Evolutionary conservation across 2,329 filamentous ascomycete genomes (phyloP), one percentile per base, ranked within the genome.

Genomic region (Trichoderma atrobrunneum): DNA sequence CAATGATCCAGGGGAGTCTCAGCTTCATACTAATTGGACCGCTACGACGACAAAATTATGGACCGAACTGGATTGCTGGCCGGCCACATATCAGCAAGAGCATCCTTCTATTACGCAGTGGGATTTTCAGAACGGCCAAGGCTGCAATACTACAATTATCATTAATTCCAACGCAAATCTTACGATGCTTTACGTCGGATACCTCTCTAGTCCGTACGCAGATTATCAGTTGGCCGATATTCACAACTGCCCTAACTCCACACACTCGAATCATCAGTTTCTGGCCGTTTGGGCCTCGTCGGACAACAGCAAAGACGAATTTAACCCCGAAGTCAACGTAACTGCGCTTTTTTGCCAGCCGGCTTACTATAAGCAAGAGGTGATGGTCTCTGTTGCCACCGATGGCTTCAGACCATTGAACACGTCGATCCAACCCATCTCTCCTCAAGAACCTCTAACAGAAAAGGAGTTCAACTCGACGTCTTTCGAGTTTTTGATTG

Each of bases 61-160:
- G 21, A 85, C 84, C 0, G 79, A 83, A 0, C 34, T 86, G 0
- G 72, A 75, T 0, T 86, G 85, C 62, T 81, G 80, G 76, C 79
- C 82, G 0, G 81, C 83, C 7, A 30, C 28, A 30, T 30, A 30
- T 30, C 28, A 30, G 28, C 28, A 30, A 30, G 28, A 30, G 28
- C 28, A 30, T 30, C 28, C 28, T 30, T 30, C 28, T 30, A 30
- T 30, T 30, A 30, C 28, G 7, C 28, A 30, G 28, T 30, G 28
- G 28, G 28, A 30, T 30, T 30, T 30, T 5, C 28, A 30, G 30
- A 32, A 83, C 34, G 81, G 83, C 0, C 76, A 77, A 12, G 81
- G 81, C 0, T 86, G 84, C 48, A 80, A 78, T 18, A 75, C 79
- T 0, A 0, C 26, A 1, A 32, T 32, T 11, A 32, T 10, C 8